Conservation (phyloP, 169 alveolate species). For the Cystoisospora suis region DNA sequence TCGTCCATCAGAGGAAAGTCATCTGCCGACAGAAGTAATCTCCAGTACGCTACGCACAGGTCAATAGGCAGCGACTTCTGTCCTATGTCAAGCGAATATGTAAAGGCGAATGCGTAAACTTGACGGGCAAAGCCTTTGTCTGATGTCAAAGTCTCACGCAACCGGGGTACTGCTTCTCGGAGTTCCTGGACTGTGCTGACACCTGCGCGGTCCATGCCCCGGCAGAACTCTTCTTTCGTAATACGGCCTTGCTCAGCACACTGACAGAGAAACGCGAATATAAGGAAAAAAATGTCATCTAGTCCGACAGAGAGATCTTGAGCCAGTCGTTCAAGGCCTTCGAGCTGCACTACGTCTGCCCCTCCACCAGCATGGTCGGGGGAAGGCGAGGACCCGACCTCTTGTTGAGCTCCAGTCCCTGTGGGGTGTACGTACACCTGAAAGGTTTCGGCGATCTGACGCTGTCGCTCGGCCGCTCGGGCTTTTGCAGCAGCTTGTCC, state of each 20-base stretch:
- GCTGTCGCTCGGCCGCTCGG: background rate
- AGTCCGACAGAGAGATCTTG: slow-evolving; percentile 34
- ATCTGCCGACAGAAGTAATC: background rate
- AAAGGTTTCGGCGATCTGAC: background rate
- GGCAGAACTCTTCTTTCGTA: slow-evolving; percentile 31
- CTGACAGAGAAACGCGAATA: slow-evolving; percentile 37
- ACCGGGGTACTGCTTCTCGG: background rate
- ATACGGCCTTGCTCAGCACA: slow-evolving; percentile 39
- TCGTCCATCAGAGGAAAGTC: background rate
- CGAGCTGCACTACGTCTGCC: background rate
- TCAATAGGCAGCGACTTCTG: slow-evolving; percentile 44
- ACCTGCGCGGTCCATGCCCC: slow-evolving; percentile 26
- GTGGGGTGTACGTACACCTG: background rate
- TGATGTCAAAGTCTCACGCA: background rate
- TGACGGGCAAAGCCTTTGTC: background rate
- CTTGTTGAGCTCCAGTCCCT: background rate
- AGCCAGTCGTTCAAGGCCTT: slow-evolving; percentile 36
- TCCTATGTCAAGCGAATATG: slow-evolving; percentile 12
- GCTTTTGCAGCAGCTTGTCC: background rate
- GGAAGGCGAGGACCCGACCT: background rate
- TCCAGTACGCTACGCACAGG: slow-evolving; percentile 45
- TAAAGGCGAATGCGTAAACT: slow-evolving; percentile 39
- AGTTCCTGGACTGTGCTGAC: slow-evolving; percentile 16
- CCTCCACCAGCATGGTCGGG: background rate
- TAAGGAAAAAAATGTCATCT: slow-evolving; percentile 41